Conservation (phyloP, 352 stramenopile species). For the Phytophthora macrochlamydospora region DNA sequence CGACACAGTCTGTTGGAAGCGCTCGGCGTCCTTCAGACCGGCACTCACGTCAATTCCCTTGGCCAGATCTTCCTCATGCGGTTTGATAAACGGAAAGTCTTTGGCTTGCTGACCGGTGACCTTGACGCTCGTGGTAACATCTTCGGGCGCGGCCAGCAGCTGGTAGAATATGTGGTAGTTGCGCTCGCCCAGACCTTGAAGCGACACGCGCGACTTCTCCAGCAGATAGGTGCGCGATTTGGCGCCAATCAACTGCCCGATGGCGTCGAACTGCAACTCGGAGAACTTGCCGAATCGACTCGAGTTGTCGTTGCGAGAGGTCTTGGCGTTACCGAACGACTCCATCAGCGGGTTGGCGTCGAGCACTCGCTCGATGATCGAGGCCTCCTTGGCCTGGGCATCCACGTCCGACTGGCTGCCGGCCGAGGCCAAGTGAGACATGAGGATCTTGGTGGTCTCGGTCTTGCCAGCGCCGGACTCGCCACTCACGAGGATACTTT, state of each 20-base stretch:
- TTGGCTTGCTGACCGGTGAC: constrained; percentile 73
- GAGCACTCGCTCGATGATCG: constrained; percentile 85
- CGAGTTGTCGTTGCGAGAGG: constrained; percentile 95
- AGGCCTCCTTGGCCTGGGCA: constrained; percentile 47
- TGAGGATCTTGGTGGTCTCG: constrained; percentile 96
- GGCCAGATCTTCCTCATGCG: constrained; percentile 35
- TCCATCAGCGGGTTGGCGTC: constrained; percentile 90
- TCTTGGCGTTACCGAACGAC: constrained; percentile 97
- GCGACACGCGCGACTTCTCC: constrained; percentile 90
- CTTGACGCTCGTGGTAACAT: constrained; percentile 62
- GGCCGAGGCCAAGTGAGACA: constrained; percentile 91
- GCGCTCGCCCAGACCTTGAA: constrained; percentile 92
- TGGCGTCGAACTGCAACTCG: constrained; percentile 94
- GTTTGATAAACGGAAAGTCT: constrained; percentile 86
- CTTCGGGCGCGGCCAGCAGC: constrained; percentile 69
- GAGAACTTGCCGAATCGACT: constrained; percentile 97
- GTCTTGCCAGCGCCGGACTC: constrained; percentile 95
- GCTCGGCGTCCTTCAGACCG: constrained; percentile 73
- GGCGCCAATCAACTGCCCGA: constrained; percentile 83
- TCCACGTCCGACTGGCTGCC: constrained; percentile 45
- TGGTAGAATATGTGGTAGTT: constrained; percentile 99
- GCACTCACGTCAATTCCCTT: constrained; percentile 50
- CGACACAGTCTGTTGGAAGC: constrained; percentile 73
- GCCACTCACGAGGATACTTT: constrained; percentile 81
- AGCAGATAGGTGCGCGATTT: constrained; percentile 86